Base-by-base conservation (phyloP, 176 grass and related monocot species). In the Rhipidocladum racemiflorum region DNA sequence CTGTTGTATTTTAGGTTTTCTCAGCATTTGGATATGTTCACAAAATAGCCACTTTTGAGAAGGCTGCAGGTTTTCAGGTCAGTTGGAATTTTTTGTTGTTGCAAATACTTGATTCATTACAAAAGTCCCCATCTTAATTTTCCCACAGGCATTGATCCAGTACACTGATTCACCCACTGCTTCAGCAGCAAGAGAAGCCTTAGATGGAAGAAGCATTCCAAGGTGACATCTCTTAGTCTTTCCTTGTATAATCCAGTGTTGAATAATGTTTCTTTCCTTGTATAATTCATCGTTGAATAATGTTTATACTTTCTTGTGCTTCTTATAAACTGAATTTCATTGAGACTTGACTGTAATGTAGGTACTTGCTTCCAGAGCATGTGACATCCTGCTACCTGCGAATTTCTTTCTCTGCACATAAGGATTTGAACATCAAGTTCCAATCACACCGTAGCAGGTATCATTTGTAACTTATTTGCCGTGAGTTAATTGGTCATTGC, bases 11-110 rank as follows among this genome's bases (percentile, higher is more conserved):
- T 87, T 82, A 98, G 96, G 96, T 98, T 76, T 98, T 98, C 72
- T 98, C 96, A 1, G 89, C 96, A 56, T 98, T 95, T 90, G 96
- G 96, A 40, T 93, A 86, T 91, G 96, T 98, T 67, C 96, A 98
- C 68, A 98, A 98, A 91, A 94, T 98, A 91, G 92, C 96, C 61
- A 98, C 96, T 53, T 98, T 98, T 79, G 96, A 98, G 78, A 98
- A 98, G 84, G 88, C 96, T 73, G 93, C 93, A 66, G 96, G 96
- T 79, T 95, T 98, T 87, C 96, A 98, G 89, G 96, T 97, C 48
- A 59, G 23, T 68, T 72, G 16, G 70, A 64, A 10, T 75, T 63
- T 69, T 27, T 54, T 75, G n/a, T 61, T 77, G 28, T 76, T 81
- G 76, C 50, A 81, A 63, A 35, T 90, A 53, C 17, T 24, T 61